phyloP scores from a whole-genome alignment of 257 asterid genomes.

The Gentiana straminea region DNA sequence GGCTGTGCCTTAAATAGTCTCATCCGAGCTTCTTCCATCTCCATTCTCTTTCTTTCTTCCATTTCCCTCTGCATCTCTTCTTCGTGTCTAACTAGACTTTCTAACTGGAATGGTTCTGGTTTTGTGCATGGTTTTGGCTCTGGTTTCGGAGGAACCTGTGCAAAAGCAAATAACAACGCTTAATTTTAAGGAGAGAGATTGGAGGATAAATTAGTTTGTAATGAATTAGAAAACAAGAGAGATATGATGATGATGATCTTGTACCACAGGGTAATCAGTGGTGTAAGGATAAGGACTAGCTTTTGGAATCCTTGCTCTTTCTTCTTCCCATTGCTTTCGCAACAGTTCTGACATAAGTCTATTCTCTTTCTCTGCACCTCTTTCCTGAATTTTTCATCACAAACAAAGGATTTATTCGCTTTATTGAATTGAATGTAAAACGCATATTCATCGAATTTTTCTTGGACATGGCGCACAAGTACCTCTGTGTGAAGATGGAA shows the following conservation, averaged over 20 bases:
- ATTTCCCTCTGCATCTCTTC: slow-evolving; percentile 79
- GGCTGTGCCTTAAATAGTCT: slow-evolving; percentile 83
- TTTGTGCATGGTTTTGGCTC: slow-evolving; percentile 85
- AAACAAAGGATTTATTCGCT: neutral
- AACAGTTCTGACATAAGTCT: slow-evolving; percentile 44
- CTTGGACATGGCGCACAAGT: neutral
- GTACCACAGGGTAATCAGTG: slow-evolving; percentile 90
- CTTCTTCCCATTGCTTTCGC: slow-evolving; percentile 75
- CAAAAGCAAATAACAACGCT: neutral
- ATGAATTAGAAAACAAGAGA: neutral
- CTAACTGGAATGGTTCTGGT: slow-evolving; percentile 84
- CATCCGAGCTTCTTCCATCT: slow-evolving; percentile 76
- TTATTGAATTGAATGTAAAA: no score
- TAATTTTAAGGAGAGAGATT: neutral
- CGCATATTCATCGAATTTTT: neutral
- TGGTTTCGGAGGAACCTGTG: slow-evolving; percentile 87
- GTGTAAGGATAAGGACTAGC: slow-evolving; percentile 97
- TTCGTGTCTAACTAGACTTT: slow-evolving; percentile 77
- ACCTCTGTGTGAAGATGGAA: slow-evolving; percentile 93
- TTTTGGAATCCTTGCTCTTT: slow-evolving; percentile 62
- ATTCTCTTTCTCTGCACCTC: slow-evolving; percentile 84
- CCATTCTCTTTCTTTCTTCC: slow-evolving; percentile 67
- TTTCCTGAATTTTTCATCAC: slow-evolving; percentile 32
- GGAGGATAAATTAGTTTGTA: neutral
- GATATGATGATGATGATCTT: no score